Percentiles rank a stretch among this genome's conserved stretches.
These are phyloP conservation scores for Selenicereus undatus DNA, from an alignment of 148 eudicot species.

Conservation along the genomic window DNA sequence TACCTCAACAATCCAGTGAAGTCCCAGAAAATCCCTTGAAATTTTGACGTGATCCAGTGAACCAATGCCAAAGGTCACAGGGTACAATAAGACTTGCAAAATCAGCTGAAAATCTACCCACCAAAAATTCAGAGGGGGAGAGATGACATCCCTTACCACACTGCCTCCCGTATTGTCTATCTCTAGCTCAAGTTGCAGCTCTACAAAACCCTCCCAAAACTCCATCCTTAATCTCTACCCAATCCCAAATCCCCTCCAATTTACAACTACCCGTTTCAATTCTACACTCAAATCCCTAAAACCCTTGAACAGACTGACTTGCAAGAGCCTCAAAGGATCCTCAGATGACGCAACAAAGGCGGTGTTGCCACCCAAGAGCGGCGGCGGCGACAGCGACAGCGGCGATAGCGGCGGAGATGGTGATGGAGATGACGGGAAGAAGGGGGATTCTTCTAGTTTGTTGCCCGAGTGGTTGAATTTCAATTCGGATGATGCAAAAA, in stretches of 20 bases:
- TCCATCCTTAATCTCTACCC: constrained; percentile 17
- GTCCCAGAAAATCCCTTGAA: background rate
- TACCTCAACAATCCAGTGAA: no score
- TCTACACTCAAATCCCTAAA: constrained; percentile 8
- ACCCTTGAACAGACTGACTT: constrained; percentile 31
- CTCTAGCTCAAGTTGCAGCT: constrained; percentile 28
- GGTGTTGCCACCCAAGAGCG: constrained; percentile 31
- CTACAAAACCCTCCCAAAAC: constrained; percentile 31
- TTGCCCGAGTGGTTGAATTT: constrained; percentile 90
- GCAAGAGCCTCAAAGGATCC: constrained; percentile 46
- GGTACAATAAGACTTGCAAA: background rate
- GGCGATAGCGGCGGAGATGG: constrained; percentile 45
- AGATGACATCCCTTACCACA: constrained; percentile 47
- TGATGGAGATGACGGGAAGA: constrained; percentile 45
- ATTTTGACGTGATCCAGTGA: no score
- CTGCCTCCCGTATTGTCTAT: constrained; percentile 39
- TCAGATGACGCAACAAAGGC: constrained; percentile 45
- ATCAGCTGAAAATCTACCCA: background rate
- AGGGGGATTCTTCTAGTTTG: constrained; percentile 28
- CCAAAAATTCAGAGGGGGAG: background rate
- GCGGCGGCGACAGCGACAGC: constrained; percentile 43
- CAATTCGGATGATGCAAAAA: constrained; percentile 75
- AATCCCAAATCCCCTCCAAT: constrained; percentile 31
- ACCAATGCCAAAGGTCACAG: no score
- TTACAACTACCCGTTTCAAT: constrained; percentile 17